These are phyloP conservation scores for Erythrophleum ivorense DNA, from an alignment of 331 rosid species.

Conservation along the genomic window DNA sequence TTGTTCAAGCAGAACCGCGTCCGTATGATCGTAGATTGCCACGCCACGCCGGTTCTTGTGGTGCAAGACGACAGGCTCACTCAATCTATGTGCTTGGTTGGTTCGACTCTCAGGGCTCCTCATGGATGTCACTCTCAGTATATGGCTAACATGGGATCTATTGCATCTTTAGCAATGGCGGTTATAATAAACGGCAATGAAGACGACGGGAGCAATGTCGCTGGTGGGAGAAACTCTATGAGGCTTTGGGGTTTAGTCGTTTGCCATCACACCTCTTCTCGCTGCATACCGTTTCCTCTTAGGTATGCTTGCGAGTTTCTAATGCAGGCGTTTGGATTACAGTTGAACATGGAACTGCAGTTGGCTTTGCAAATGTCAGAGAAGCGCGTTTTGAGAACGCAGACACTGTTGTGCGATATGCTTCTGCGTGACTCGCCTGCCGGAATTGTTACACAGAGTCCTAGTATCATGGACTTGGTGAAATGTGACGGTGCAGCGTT, in stretches of 20 bases:
- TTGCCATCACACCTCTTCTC: slow-evolving; percentile 86
- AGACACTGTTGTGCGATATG: slow-evolving; percentile 93
- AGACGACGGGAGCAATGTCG: slow-evolving; percentile 55
- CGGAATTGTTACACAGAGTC: no score
- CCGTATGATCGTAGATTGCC: slow-evolving; percentile 91
- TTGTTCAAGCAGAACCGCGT: slow-evolving; percentile 89
- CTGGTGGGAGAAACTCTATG: slow-evolving; percentile 54
- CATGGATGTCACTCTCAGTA: slow-evolving; percentile 94
- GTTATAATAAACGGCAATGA: slow-evolving; percentile 80
- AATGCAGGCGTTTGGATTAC: slow-evolving; percentile 95
- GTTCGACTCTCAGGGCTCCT: slow-evolving; percentile 88
- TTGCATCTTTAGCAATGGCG: slow-evolving; percentile 87
- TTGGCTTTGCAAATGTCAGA: slow-evolving; percentile 69
- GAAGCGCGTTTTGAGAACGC: slow-evolving; percentile 83
- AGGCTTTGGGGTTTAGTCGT: slow-evolving; percentile 95
- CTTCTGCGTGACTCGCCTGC: slow-evolving; percentile 89
- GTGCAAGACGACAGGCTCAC: slow-evolving; percentile 69
- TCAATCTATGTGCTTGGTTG: slow-evolving; percentile 88
- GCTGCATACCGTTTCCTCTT: slow-evolving; percentile 81
- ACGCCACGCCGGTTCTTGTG: slow-evolving; percentile 67
- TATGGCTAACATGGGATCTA: slow-evolving; percentile 95
- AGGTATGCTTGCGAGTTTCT: slow-evolving; percentile 89
- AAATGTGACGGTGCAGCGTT: slow-evolving; percentile 96
- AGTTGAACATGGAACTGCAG: slow-evolving; percentile 85
- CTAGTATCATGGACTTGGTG: slow-evolving; percentile 86